These are phyloP conservation scores for Capsella rubella DNA, from an alignment of 441 rosid genomes.

Conservation along the genomic window DNA sequence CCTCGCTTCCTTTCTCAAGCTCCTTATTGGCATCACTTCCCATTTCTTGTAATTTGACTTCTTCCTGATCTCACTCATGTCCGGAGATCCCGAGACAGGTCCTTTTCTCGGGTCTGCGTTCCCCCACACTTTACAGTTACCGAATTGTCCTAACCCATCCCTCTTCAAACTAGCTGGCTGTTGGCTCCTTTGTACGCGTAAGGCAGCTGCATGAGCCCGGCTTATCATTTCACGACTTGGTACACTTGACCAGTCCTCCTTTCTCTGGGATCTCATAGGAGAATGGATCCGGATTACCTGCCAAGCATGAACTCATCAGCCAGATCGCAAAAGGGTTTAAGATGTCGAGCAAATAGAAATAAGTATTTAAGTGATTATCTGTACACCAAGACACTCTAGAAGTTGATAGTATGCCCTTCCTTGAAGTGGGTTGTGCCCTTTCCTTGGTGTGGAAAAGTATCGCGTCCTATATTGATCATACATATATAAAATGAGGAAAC, in stretches of 20 bases:
- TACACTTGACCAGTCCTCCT: conserved; percentile 88
- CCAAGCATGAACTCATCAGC: conserved; percentile 36
- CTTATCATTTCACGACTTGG: conserved; percentile 80
- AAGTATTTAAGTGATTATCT: conserved; percentile 35
- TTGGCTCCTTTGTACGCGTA: conserved; percentile 69
- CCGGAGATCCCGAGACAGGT: conserved; percentile 82
- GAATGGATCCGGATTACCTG: conserved; percentile 98
- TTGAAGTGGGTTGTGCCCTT: conserved; percentile 99
- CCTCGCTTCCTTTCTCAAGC: conserved; percentile 85
- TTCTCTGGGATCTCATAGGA: conserved; percentile 83
- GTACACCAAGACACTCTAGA: conserved; percentile 96
- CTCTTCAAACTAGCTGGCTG: conserved; percentile 43
- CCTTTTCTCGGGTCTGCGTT: conserved; percentile 61
- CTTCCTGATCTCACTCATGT: conserved; percentile 79
- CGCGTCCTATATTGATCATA: conserved; percentile 68
- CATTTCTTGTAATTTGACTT: conserved; percentile 85
- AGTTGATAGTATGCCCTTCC: conserved; percentile 99
- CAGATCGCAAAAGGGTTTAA: conserved; percentile 29
- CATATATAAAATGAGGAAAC: conserved; percentile 22
- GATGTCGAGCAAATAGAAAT: conserved; percentile 8
- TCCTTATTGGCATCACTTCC: conserved; percentile 85
- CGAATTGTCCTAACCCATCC: conserved; percentile 70
- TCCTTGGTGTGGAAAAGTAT: conserved; percentile 89
- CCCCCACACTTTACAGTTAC: conserved; percentile 96
- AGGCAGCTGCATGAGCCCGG: conserved; percentile 81